phyloP scores from a whole-genome alignment of 176 grass and related monocot genomes.

The Lolium rigidum region DNA sequence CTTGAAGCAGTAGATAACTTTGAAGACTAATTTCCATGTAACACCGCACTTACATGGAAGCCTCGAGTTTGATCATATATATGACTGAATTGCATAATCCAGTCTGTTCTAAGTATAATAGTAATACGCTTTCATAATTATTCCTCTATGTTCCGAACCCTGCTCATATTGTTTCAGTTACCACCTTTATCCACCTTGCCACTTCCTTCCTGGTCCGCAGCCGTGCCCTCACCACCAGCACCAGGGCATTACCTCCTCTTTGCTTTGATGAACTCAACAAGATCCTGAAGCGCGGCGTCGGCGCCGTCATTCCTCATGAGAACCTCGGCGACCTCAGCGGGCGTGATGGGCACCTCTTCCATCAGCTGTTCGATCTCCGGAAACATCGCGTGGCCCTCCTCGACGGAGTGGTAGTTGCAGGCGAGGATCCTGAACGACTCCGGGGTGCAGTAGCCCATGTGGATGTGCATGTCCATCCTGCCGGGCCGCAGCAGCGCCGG shows the following conservation, averaged over 20 bases:
- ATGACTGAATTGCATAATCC: no score
- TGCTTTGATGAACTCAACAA: conserved; percentile 51
- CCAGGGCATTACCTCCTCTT: conserved; percentile 31
- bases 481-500: conserved; percentile 75
- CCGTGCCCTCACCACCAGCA: conserved; percentile 3
- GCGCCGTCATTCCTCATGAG: conserved; percentile 65
- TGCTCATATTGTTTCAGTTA: not conserved
- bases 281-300: conserved; percentile 43
- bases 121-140: no score
- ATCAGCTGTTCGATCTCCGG: conserved; percentile 52
- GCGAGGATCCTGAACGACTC: conserved; percentile 66
- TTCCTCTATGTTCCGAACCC: no score
- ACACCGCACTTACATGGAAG: no score
- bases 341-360: conserved; percentile 49
- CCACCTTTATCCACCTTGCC: not conserved
- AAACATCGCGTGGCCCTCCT: conserved; percentile 43
- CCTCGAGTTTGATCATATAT: no score
- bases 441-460: conserved; percentile 81
- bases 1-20: no score
- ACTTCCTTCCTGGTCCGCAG: conserved; percentile 13
- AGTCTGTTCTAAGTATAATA: no score
- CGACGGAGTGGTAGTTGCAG: conserved; percentile 65
- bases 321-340: conserved; percentile 72
- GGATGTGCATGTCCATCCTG: conserved; percentile 88
- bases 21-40: no score